Conservation (phyloP, 768 basidiomycete species). For the Amyloporia xantha region DNA sequence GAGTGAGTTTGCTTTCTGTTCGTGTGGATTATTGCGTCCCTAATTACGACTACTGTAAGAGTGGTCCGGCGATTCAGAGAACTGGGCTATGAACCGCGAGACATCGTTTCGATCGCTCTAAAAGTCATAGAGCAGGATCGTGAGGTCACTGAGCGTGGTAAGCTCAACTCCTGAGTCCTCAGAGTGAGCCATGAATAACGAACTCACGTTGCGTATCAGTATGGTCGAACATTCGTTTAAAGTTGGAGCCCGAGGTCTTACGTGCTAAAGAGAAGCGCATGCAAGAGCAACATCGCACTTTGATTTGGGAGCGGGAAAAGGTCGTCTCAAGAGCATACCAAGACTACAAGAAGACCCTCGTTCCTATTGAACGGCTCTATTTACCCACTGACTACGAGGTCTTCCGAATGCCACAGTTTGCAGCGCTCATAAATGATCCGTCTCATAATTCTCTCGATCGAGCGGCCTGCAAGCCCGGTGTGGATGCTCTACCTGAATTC, state of each 20-base stretch:
- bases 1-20: background rate
- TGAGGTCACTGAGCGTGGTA: background rate
- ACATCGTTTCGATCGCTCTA: background rate
- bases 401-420: background rate
- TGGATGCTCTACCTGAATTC: background rate
- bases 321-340: background rate
- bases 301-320: background rate
- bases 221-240: background rate
- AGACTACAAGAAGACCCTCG: background rate
- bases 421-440: background rate
- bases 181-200: background rate
- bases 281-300: background rate
- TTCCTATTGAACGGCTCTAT: background rate
- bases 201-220: background rate
- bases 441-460: background rate
- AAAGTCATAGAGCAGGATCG: background rate
- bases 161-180: background rate
- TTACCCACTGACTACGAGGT: background rate
- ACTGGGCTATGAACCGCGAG: background rate
- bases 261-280: background rate
- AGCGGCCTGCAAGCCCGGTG: background rate
- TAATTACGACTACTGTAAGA: background rate
- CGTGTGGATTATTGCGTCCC: background rate
- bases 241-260: background rate
- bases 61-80: background rate